Base-by-base conservation (phyloP, 2,329 filamentous ascomycete genomes). In the Colletotrichum karsti region DNA sequence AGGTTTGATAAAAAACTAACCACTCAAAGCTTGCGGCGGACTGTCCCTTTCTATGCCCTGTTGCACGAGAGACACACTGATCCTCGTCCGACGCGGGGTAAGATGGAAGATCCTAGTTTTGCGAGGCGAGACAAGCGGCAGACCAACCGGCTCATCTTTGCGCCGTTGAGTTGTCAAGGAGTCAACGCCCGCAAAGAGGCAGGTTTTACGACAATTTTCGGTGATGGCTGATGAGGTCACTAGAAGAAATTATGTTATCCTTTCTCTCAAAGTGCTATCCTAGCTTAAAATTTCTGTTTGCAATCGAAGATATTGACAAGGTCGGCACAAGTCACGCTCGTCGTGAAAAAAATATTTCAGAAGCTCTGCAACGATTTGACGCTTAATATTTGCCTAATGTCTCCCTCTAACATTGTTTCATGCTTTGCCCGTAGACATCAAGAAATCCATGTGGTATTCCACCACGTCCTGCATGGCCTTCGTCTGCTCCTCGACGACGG, bases 381-480 rank as follows among this genome's bases (percentile, higher is more conserved):
- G 10, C 18, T 13, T 4, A 7, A 4, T 12, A 3, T 7, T 7
- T 44, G 13, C 18, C 13, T 44, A 4, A 44, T 9, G 20, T 4
- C 20, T 8, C n/a, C n/a, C n/a, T 24, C 20, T 46, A 46, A 22
- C 7, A 7, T 22, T 7, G 3, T 24, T 13, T 24, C 24, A 46
- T 46, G 42, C 42, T 46, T 46, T 46, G 24, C 42, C 42, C 12
- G 42, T 46, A 46, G 42, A 46, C 42, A 46, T 24, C 4, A 46
- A 46, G 12, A 46, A 78, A 39, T 77, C 74, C 79, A 83, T 83
- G 65, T 85, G 85, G 70, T 78, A 70, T 75, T 85, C 83, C 50
- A 84, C 82, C 7, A 82, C 83, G 65, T 78, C 76, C 74, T 85
- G 83, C 83, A 85, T 85, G 13, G 76, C 77, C 30, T 79, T 72